Base-by-base conservation (phyloP, 305 asterid species). In the Vinca major region DNA sequence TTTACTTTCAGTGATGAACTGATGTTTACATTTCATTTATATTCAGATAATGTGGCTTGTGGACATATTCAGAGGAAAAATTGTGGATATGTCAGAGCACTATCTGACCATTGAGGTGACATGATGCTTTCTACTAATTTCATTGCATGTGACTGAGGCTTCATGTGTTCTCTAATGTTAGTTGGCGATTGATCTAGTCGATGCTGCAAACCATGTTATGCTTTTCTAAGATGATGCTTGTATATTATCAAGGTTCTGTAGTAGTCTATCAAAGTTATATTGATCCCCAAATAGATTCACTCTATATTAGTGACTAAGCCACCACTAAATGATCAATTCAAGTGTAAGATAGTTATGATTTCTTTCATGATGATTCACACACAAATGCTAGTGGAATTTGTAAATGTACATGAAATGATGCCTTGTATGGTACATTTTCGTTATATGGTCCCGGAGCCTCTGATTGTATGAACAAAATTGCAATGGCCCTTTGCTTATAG, bases 11-110 rank as follows among this genome's bases (percentile, higher is more conserved):
- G 7, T 39, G 21, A 61, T 17, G 13, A n/a, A 1, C 26, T 39
- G 48, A 39, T 57, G 0, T 13, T n/a, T 13, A 39, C 13, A 7
- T 6, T 14, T 37, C 16, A 39, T 49, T 74, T 55, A 62, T 79
- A 61, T 77, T 72, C 85, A 88, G 97, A 83, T 90, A 64, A 88
- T 80, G 88, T 86, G 94, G 96, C 77, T 90, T 55, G 88, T 77
- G 67, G 88, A 87, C 72, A 81, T 82, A 80, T 90, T 90, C 87
- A 82, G 97, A 78, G 97, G 78, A 61, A 90, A 76, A 51, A 68
- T 88, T 33, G 96, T 90, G 83, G 97, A 90, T 87, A 85, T 63
- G 77, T 85, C 97, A 48, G 92, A 85, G 62, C 80, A 84, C 70
- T 84, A 82, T 80, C 67, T 87, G 83, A 90, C 97, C 54, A 72